Conservation (phyloP, 1,284 basidiomycete genomes). For the Anthracocystis setariae region DNA sequence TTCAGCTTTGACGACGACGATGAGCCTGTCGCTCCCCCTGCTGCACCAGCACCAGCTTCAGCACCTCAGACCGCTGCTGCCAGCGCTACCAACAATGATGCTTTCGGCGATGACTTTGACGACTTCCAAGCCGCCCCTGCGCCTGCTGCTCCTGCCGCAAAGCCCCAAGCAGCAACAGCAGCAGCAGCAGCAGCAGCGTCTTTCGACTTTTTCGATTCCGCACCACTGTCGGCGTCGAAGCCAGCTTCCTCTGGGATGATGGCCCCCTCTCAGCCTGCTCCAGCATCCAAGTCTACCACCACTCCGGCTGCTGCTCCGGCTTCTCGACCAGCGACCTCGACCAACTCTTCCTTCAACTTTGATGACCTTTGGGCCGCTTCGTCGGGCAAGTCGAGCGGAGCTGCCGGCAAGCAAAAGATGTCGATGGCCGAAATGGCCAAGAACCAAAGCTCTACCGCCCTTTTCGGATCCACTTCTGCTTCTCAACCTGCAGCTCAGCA, state of each 20-base stretch:
- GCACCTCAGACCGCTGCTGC: constrained; percentile 4
- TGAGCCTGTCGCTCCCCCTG: constrained; percentile 63
- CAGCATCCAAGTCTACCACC: constrained; percentile 36
- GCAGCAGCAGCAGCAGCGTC: too few species aligned
- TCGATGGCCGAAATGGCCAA: constrained; percentile 68
- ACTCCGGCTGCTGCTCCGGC: constrained; percentile 23
- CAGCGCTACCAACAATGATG: constrained; percentile 28
- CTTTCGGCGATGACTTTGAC: constrained; percentile 62
- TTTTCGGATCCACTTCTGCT: constrained; percentile 28
- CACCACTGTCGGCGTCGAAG: constrained; percentile 11
- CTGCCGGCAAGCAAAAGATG: constrained; percentile 56
- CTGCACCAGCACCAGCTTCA: constrained; percentile 38
- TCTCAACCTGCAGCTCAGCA: constrained; percentile 21
- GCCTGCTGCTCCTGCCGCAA: constrained; percentile 70
- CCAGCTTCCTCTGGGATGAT: constrained; percentile 15
- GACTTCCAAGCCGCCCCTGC: constrained; percentile 55
- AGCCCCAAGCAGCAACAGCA: constrained; percentile 51
- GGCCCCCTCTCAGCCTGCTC: constrained; percentile 20
- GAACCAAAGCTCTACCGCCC: constrained; percentile 57
- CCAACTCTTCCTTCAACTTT: constrained; percentile 71
- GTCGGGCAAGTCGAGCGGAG: constrained; percentile 71
- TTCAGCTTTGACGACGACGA: constrained; percentile 81
- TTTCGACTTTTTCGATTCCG: constrained; percentile 71
- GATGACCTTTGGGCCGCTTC: constrained; percentile 92
- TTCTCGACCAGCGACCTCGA: constrained; percentile 26